These are phyloP conservation scores for Chlamydomonas sp. DNA, from an alignment of 139 green algal species.

Conservation along the genomic window DNA sequence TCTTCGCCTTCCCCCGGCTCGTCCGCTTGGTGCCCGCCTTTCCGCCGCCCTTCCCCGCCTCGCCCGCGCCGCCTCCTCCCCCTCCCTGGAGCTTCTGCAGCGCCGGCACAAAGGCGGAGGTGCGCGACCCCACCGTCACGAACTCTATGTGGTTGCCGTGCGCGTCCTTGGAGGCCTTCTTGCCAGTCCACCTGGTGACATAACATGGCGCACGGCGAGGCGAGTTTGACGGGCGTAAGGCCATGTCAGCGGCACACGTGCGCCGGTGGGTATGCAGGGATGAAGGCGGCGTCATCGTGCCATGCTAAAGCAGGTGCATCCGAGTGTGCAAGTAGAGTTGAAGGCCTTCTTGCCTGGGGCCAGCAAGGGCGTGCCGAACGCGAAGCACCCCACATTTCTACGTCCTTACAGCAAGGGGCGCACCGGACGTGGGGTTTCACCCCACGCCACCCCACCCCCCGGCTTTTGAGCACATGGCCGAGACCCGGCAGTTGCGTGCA, in stretches of 20 bases:
- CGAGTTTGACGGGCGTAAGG: background rate
- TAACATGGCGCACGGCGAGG: background rate
- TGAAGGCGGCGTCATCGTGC: background rate
- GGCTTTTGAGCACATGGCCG: too few species aligned
- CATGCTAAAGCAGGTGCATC: too few species aligned
- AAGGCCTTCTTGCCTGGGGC: background rate
- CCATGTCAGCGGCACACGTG: background rate
- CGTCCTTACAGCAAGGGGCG: too few species aligned
- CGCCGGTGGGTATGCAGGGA: background rate
- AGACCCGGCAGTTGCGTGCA: too few species aligned
- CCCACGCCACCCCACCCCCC: too few species aligned
- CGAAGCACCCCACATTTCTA: background rate
- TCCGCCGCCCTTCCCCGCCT: background rate
- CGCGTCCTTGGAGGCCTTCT: conserved; percentile 46
- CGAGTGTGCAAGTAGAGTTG: background rate
- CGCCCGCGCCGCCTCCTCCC: conserved; percentile 4
- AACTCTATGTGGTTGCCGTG: conserved; percentile 68
- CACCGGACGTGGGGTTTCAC: too few species aligned
- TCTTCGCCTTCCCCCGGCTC: background rate
- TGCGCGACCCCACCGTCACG: conserved; percentile 80
- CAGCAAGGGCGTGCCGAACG: background rate
- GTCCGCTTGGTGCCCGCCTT: background rate
- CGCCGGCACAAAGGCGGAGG: conserved; percentile 79
- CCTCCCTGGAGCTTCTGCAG: conserved; percentile 71
- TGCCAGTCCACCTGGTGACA: conserved; percentile 67